These are phyloP conservation scores for Alectoria sarmentosa DNA, from an alignment of 495 filamentous ascomycete genomes.

Conservation along the genomic window DNA sequence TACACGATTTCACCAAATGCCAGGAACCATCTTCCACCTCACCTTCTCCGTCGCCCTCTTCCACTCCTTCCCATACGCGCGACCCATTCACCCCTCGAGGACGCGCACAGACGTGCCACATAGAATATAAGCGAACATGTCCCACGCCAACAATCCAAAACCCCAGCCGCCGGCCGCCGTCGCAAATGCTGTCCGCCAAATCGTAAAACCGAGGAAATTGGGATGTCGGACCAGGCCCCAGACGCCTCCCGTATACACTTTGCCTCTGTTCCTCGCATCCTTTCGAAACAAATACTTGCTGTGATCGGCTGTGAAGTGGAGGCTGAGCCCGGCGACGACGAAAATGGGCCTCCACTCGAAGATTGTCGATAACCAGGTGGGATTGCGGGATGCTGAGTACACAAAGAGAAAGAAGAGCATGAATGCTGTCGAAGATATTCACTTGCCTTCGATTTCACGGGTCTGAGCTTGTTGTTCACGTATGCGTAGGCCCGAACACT, in stretches of 20 bases:
- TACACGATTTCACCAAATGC: neutral
- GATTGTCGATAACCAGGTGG: slow-evolving; percentile 4
- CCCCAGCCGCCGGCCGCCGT: slow-evolving; percentile 9
- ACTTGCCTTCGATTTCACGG: slow-evolving; percentile 8
- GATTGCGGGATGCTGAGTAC: slow-evolving; percentile 4
- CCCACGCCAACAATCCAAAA: slow-evolving; percentile 4
- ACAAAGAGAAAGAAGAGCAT: slow-evolving; percentile 6
- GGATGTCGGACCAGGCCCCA: slow-evolving; percentile 12
- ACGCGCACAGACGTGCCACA: slow-evolving; percentile 7
- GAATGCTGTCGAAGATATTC: slow-evolving; percentile 8
- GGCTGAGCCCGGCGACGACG: neutral
- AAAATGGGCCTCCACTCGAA: slow-evolving; percentile 9
- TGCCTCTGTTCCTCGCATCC: slow-evolving; percentile 2
- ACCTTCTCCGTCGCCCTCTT: slow-evolving; percentile 13
- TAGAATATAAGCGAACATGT: slow-evolving; percentile 5
- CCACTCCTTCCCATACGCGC: slow-evolving; percentile 4
- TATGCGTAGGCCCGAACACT: slow-evolving; percentile 23
- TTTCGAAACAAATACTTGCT: slow-evolving; percentile 14
- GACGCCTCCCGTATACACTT: slow-evolving; percentile 9
- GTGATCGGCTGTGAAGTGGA: slow-evolving; percentile 10
- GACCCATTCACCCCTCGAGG: slow-evolving; percentile 1
- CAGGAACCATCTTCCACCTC: slow-evolving; percentile 12
- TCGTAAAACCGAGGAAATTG: slow-evolving; percentile 12
- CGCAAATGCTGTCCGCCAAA: slow-evolving; percentile 14
- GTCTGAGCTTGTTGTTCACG: slow-evolving; percentile 8